Conservation (phyloP, 2,329 filamentous ascomycete genomes). For the Capronia coronata region DNA sequence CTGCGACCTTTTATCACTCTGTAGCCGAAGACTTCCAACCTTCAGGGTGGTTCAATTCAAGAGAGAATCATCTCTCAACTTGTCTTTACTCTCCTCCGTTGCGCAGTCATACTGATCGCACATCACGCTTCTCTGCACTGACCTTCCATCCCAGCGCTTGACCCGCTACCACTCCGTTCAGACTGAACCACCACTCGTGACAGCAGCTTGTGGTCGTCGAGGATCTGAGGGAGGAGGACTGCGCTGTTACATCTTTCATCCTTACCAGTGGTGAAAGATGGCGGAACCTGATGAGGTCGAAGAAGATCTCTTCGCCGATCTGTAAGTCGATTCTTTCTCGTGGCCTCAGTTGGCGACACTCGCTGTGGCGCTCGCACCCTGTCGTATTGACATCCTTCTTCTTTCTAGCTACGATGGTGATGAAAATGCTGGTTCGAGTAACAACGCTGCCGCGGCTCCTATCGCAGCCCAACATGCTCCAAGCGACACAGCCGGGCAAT, state of each 20-base stretch:
- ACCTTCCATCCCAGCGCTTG: no score
- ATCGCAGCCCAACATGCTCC: conserved; percentile 28
- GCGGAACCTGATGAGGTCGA: conserved; percentile 63
- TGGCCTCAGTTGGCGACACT: conserved; percentile 14
- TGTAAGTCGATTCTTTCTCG: conserved; percentile 56
- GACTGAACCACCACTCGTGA: no score
- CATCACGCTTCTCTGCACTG: no score
- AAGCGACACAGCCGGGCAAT: conserved; percentile 34
- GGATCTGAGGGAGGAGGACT: not conserved
- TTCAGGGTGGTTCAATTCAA: no score
- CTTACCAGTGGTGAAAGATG: conserved; percentile 7
- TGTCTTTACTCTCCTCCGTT: not conserved
- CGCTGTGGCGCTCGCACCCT: not conserved
- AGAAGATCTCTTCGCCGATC: conserved; percentile 90
- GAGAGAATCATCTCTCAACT: not conserved
- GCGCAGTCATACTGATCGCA: no score
- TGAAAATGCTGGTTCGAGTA: conserved; percentile 42
- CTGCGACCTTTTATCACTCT: no score
- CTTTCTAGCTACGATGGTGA: conserved; percentile 59
- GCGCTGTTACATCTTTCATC: not conserved
- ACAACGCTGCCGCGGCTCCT: conserved; percentile 28
- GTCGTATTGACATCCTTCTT: conserved; percentile 1
- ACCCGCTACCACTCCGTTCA: no score
- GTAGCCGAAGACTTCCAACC: no score
- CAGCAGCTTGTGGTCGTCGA: not conserved